Evolutionary conservation across 2,329 filamentous ascomycete species (phyloP).

Genomic region (Botrytis medusae): DNA sequence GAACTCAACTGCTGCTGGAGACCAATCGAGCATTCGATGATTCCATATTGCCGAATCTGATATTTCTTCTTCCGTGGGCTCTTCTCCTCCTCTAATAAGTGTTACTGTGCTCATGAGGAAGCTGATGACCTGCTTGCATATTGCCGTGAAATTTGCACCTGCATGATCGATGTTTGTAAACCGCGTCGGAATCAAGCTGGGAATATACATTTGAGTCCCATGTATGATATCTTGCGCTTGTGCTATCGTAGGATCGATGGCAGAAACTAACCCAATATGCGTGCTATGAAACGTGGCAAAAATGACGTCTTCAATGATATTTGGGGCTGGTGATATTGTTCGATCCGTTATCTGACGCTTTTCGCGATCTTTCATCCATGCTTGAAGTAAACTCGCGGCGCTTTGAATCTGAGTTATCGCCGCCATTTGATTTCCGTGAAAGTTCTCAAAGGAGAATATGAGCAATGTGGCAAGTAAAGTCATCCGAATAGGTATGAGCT

Average conservation of each 20-base stretch:
- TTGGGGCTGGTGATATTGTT: constrained; percentile 12
- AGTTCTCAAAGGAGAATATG: constrained; percentile 17
- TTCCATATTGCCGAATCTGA: constrained; percentile 12
- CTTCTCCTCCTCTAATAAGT: not conserved
- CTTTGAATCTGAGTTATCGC: constrained; percentile 13
- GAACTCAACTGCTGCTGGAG: not conserved
- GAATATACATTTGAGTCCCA: constrained; percentile 16
- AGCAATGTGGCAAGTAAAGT: constrained; percentile 13
- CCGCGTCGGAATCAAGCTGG: not conserved
- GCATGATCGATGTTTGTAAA: constrained; percentile 7
- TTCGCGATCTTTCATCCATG: constrained; percentile 16
- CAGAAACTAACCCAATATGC: constrained; percentile 11
- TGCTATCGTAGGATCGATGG: constrained; percentile 5
- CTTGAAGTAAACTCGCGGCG: constrained; percentile 13
- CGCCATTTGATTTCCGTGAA: constrained; percentile 12
- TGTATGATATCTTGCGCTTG: constrained; percentile 8
- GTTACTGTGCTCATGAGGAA: constrained; percentile 7
- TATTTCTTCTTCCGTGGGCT: not conserved
- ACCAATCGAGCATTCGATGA: not conserved
- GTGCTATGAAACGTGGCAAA: constrained; percentile 18
- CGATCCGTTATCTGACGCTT: constrained; percentile 11
- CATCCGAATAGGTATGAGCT: constrained; percentile 9
- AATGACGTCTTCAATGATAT: constrained; percentile 17
- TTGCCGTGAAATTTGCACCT: not conserved
- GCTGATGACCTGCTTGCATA: not conserved